Base-by-base conservation (phyloP, 73 alveolate genomes). In the Tetrahymena borealis region DNA sequence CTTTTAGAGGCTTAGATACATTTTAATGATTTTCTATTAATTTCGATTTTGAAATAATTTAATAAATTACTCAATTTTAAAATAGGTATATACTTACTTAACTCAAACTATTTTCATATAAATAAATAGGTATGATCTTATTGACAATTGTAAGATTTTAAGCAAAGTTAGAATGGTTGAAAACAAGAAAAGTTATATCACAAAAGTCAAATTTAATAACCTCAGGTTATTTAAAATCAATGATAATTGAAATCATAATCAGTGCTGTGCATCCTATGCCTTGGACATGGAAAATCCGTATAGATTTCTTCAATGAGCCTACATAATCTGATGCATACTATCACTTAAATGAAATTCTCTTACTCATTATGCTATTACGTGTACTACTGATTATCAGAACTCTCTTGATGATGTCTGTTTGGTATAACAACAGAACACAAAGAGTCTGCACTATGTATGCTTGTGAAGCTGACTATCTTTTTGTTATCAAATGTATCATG, bases 391-490 rank as follows among this genome's bases (percentile, higher is more conserved):
- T 93, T n/a, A 78, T 95, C 37, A 91, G 99, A 78, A 96, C 96
- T 36, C 43, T 94, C 13, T 91, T 97, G 90, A 90, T 94, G 32
- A 95, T 90, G 79, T 78, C 97, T 13, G 77, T 79, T 39, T 97
- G 94, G 94, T 95, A 96, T 95, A 92, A 94, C 37, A 94, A 96
- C 31, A 40, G 99, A 78, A 92, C 99, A 0, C 94, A 94, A n/a
- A 94, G 99, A 90, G 98, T 97, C 10, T 95, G 98, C 91, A 91
- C 90, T 78, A 94, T 96, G 96, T 92, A 97, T 91, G 99, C 97
- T 16, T 94, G 98, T 78, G 91, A 94, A 35, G 98, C 98, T 78
- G 93, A 93, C 42, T 96, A 95, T 33, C 39, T 91, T 93, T 97
- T 94, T 79, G 96, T 98, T 0, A 60, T 96, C 39, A 97, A 96